Base-by-base conservation (phyloP, 2,329 filamentous ascomycete species). In the Monilinia fructicola region DNA sequence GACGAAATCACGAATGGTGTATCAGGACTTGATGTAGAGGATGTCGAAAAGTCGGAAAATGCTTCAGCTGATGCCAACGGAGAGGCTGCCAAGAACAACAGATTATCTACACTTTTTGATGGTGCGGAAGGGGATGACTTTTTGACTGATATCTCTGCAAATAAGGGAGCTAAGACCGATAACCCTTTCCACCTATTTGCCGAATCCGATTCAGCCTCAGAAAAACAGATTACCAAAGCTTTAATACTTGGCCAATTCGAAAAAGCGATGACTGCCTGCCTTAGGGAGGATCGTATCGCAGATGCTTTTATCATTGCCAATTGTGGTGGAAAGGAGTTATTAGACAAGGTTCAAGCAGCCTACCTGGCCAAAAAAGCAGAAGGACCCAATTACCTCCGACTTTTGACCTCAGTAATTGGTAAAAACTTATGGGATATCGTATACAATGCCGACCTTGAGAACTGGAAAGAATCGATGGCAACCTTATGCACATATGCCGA, bases 371-470 rank as follows among this genome's bases (percentile, higher is more conserved):
- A 90, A 74, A 92, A 93, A 78, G 84, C 86, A 10, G 89, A 89
- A 67, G 89, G 90, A 38, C 94, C 96, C 1, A 98, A 94, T 79
- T 99, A 99, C 75, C 82, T 98, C 66, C 90, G 96, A 54, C 84
- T 99, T 11, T 84, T 99, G 65, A 90, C 91, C 62, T 97, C 94
- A 7, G 92, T 99, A 62, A 93, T 97, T 67, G 89, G 91, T 69
- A 98, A 98, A 83, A 97, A 99, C 75, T 84, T 99, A 1, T 98
- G 94, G 95, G 95, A 99, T 79, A 86, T 98, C 55, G 95, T 98
- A 10, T 92, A 98, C 80, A 99, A 99, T 75, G 95, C 94, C 10
- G 91, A 97, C 75, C 81, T 99, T 55, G 85, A 85, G 63, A 91
- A 95, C 79, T 99, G 95, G 96, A 98, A 96, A 80, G 95, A 98